phyloP scores from a whole-genome alignment of 805 yeast species.

The Kazachstania viticola region DNA sequence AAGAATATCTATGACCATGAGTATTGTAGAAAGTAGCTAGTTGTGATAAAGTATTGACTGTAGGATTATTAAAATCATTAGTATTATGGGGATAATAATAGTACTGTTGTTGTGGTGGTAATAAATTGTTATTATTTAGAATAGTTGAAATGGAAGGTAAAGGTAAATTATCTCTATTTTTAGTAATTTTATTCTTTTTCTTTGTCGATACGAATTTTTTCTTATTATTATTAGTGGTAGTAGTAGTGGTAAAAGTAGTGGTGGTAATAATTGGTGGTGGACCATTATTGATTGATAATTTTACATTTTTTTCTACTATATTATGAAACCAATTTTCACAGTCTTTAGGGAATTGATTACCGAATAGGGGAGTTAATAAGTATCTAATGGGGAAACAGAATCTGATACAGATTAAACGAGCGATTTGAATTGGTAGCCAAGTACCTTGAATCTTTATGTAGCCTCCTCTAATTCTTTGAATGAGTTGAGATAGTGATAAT shows the following conservation, averaged over 20 bases:
- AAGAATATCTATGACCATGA: conserved; percentile 17
- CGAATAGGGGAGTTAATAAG: conserved; percentile 71
- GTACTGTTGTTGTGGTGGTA: too few relatives aligned
- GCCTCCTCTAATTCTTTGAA: conserved; percentile 77
- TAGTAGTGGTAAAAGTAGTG: too few relatives aligned
- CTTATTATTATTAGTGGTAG: too few relatives aligned
- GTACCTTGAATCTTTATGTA: conserved; percentile 88
- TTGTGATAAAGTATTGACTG: conserved; percentile 15
- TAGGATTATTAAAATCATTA: conserved; percentile 6
- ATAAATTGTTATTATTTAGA: too few relatives aligned
- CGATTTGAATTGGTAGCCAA: conserved; percentile 70
- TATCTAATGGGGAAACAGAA: conserved; percentile 72
- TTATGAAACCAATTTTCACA: conserved; percentile 25
- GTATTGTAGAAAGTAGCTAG: conserved; percentile 19
- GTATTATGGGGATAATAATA: too few relatives aligned
- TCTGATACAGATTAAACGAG: conserved; percentile 53
- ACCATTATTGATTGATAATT: too few relatives aligned
- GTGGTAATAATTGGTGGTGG: too few relatives aligned
- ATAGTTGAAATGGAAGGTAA: too few relatives aligned
- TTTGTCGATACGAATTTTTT: too few relatives aligned
- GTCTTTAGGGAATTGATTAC: conserved; percentile 40
- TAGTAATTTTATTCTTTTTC: too few relatives aligned
- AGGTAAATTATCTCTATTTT: too few relatives aligned
- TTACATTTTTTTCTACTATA: too few relatives aligned
- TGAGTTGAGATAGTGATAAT: conserved; percentile 14